These are phyloP conservation scores for Anthracocystis walkeri DNA, from an alignment of 1,284 basidiomycete genomes.

Conservation along the genomic window DNA sequence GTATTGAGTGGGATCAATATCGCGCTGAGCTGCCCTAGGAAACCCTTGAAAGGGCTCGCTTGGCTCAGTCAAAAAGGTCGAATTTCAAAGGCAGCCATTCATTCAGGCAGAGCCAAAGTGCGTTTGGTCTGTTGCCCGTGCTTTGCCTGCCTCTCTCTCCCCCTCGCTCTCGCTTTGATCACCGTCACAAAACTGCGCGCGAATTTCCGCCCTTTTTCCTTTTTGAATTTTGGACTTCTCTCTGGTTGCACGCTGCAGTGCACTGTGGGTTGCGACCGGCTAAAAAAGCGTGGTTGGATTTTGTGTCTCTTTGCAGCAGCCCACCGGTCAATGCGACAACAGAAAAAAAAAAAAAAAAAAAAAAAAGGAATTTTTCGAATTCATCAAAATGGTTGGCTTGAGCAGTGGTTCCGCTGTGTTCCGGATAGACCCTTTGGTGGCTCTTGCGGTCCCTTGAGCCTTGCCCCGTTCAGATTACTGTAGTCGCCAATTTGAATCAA, in stretches of 20 bases:
- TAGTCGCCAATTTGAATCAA: background rate
- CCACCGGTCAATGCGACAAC: background rate
- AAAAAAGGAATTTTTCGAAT: too few relatives aligned
- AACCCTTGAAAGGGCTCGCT: background rate
- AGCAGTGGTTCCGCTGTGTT: conserved; percentile 7
- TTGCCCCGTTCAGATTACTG: background rate
- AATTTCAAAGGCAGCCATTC: background rate
- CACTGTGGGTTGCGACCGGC: too few relatives aligned
- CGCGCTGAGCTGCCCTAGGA: conserved; percentile 8
- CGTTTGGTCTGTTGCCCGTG: background rate
- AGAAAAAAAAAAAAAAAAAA: background rate
- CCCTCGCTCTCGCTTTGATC: conserved; percentile 9
- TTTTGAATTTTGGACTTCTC: background rate
- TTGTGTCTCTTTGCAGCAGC: background rate
- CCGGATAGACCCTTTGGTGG: conserved; percentile 1
- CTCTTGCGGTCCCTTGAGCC: background rate
- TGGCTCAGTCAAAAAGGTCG: conserved; percentile 4
- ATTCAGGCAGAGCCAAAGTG: background rate
- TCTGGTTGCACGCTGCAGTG: too few relatives aligned
- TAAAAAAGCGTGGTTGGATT: background rate
- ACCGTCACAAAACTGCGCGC: conserved; percentile 7
- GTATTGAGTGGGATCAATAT: background rate
- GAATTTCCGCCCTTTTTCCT: background rate
- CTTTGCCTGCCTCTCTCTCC: background rate
- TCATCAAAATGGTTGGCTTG: too few relatives aligned